phyloP scores from a whole-genome alignment of 331 rosid genomes.

The Cucumis variabilis region DNA sequence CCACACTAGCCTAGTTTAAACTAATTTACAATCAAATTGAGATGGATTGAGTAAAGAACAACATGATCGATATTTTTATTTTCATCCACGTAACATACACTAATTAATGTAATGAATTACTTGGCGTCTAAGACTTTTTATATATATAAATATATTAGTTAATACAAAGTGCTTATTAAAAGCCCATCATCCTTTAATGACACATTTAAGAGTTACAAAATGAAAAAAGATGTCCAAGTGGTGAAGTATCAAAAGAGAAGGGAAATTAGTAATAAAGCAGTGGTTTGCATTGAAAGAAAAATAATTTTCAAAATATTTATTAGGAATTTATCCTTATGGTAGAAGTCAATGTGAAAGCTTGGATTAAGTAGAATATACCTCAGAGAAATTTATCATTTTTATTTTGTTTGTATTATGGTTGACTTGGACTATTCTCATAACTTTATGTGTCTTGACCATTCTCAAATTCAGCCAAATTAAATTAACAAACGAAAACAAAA shows the following conservation, averaged over 20 bases:
- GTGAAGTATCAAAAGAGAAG: not conserved
- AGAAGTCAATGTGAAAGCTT: slow-evolving; percentile 26
- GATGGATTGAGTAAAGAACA: not conserved
- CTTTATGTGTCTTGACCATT: not conserved
- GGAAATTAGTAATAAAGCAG: not conserved
- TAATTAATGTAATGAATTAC: not conserved
- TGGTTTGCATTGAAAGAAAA: not conserved
- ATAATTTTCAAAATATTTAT: too few species aligned
- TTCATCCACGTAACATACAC: not conserved
- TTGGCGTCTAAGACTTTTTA: not conserved
- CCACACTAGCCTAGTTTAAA: too few species aligned
- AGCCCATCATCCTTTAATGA: not conserved
- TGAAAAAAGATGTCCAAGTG: not conserved
- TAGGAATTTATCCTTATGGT: too few species aligned
- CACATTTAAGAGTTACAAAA: not conserved
- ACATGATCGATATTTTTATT: not conserved
- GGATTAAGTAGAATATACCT: not conserved
- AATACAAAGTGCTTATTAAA: too few species aligned
- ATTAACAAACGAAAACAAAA: not conserved
- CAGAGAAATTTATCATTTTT: not conserved
- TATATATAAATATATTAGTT: not conserved
- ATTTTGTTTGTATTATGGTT: slow-evolving; percentile 10
- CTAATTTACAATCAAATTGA: not conserved
- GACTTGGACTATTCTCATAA: slow-evolving; percentile 8
- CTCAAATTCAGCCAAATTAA: not conserved